Percentiles rank a stretch among this genome's conserved stretches.
phyloP scores from a whole-genome alignment of 768 basidiomycete species.

The Chiua virens region DNA sequence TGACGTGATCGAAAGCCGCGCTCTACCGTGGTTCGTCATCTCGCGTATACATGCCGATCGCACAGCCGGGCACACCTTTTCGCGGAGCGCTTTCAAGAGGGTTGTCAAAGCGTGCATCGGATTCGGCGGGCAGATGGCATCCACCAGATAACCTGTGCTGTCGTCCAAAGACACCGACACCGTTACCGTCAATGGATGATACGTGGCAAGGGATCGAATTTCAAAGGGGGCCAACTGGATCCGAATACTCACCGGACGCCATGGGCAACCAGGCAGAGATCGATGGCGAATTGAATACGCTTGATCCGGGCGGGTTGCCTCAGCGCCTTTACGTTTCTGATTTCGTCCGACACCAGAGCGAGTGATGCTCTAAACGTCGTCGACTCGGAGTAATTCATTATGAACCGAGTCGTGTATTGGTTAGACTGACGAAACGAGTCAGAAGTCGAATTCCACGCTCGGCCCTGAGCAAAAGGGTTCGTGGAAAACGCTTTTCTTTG shows the following conservation, averaged over 20 bases:
- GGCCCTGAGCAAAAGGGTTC: too few species aligned
- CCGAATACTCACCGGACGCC: constrained; percentile 39
- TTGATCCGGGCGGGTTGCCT: constrained; percentile 9
- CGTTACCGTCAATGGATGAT: too few species aligned
- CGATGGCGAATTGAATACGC: constrained; percentile 35
- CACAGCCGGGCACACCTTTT: too few species aligned
- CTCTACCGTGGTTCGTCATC: constrained; percentile 1
- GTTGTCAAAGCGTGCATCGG: constrained; percentile 35
- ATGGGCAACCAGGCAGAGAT: constrained; percentile 43
- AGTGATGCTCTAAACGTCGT: constrained; percentile 17
- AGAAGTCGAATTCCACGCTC: too few species aligned
- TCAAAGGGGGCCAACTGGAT: too few species aligned
- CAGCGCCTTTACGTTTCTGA: constrained; percentile 3
- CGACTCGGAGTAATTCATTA: constrained; percentile 4
- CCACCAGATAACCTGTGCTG: constrained; percentile 50
- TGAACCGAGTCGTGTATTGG: too few species aligned
- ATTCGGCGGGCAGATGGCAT: constrained; percentile 38
- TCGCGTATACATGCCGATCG: too few species aligned
- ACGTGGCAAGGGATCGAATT: too few species aligned
- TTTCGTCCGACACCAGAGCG: constrained; percentile 18
- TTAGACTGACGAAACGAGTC: too few species aligned
- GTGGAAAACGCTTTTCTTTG: too few species aligned
- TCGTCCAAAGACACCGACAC: neutral
- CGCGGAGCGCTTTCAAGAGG: constrained; percentile 41
- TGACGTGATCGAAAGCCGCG: constrained; percentile 39